Evolutionary conservation across 2,329 filamentous ascomycete genomes (phyloP), one percentile per base, ranked within the genome.

Genomic region (Xenoacremonium recifei): DNA sequence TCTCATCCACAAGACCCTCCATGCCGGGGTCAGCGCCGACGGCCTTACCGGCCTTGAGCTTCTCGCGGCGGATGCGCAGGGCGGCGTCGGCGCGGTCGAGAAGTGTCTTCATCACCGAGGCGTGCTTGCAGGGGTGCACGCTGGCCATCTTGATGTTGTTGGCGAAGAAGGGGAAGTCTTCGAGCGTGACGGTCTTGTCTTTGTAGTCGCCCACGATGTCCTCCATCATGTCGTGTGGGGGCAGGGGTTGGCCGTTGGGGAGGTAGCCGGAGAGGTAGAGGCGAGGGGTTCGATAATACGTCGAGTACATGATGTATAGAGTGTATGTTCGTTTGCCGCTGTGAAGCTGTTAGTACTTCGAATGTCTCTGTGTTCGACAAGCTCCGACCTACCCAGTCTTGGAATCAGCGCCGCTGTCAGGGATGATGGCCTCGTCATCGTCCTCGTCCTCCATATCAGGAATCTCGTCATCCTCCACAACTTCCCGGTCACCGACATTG

Each of bases 371-470:
- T 19, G 19, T 6, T 19, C 4, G 15, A 13, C 16, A n/a, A 18
- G 15, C 21, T 12, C 13, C 6, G 17, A 39, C 65, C 47, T 59
- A 75, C 77, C 69, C 72, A 49, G 66, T 73, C 49, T 65, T 69
- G 39, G 68, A 70, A 42, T 71, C 67, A 6, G 67, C 62, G 20
- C 75, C 69, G 6, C 81, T 75, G 55, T 95, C 90, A 11, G 87
- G 79, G 59, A 97, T 97, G 62, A 99, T 97, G 33, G 93, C 93
- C 67, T 97, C 91, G 49, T 95, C 91, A 48, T 96, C 91, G 52
- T 97, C 92, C 43, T 97, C 92, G 50, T 97, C 93, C 62, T 97
- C 93, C 90, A 97, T 97, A 62, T 97, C 92, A 0, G 91, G 92
- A 48, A 97, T 96, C 58, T 96, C 92, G 33, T 89, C 82, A 39